A percentile compares a stretch with the other conserved stretches of the same genome.
Conservation (phyloP, 352 stramenopile genomes). For the Phytophthora pistaciae region DNA sequence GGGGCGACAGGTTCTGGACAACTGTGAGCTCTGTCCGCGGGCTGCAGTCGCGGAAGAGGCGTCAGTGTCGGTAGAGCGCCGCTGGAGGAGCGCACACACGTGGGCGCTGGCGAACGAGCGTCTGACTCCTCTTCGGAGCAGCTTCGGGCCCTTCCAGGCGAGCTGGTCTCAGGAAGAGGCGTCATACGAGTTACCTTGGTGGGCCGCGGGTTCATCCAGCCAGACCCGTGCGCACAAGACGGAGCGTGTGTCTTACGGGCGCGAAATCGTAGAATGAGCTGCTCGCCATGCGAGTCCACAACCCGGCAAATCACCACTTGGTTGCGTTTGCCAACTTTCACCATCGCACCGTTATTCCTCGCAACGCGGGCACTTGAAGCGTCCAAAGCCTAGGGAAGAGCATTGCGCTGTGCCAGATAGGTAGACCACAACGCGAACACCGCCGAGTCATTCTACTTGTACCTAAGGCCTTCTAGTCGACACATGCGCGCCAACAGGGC, state of each 20-base stretch:
- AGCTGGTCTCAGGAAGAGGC: neutral
- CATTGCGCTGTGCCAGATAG: no score
- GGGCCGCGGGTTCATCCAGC: neutral
- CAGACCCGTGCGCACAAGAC: neutral
- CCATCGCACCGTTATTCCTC: neutral
- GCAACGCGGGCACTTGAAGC: no score
- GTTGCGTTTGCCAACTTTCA: neutral
- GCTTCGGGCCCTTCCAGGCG: neutral
- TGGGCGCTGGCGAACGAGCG: neutral
- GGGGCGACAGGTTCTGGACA: neutral
- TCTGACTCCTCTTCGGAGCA: neutral
- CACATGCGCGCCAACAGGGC: no score
- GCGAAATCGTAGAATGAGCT: neutral
- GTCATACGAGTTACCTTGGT: neutral
- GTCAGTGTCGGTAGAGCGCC: neutral
- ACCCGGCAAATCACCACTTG: slow-evolving; percentile 1
- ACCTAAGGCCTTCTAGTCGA: no score
- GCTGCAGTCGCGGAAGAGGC: neutral
- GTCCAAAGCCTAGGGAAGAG: no score
- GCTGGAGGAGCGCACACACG: neutral
- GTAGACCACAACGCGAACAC: no score
- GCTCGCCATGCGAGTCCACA: neutral
- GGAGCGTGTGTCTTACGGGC: neutral
- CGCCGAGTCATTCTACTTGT: no score
- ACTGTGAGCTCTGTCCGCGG: neutral